Percentiles rank a stretch among this genome's conserved stretches.
Evolutionary conservation across 805 yeast genomes (phyloP).

Genomic region (Candida verbasci): DNA sequence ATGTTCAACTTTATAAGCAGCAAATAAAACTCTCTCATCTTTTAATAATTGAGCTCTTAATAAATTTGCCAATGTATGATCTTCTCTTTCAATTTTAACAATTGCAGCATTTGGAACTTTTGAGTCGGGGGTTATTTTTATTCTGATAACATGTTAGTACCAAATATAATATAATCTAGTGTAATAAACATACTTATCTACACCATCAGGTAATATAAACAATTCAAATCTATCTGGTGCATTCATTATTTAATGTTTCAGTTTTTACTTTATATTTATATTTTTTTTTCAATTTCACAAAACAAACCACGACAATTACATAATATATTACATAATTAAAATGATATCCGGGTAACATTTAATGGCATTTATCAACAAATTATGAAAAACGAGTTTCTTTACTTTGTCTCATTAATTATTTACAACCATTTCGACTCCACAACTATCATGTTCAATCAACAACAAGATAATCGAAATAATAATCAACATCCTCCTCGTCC

Average conservation of each 20-base stretch:
- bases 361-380: too few species aligned
- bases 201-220: slow-evolving; percentile 96
- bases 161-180: background rate
- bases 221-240: slow-evolving; percentile 99
- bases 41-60: slow-evolving; percentile 80
- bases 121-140: slow-evolving; percentile 87
- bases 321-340: background rate
- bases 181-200: slow-evolving; percentile 64
- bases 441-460: slow-evolving; percentile 11
- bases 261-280: too few species aligned
- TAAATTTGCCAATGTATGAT: slow-evolving; percentile 92
- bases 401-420: background rate
- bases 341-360: background rate
- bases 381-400: slow-evolving; percentile 2
- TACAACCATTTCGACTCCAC: background rate
- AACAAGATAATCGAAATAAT: slow-evolving; percentile 39
- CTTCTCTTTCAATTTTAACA: slow-evolving; percentile 92
- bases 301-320: background rate
- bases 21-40: slow-evolving; percentile 88
- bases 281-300: too few species aligned
- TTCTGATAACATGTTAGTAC: slow-evolving; percentile 32
- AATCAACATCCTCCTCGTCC: slow-evolving; percentile 38
- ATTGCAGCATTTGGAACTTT: slow-evolving; percentile 94
- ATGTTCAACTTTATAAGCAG: slow-evolving; percentile 97
- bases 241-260: slow-evolving; percentile 55